These are phyloP conservation scores for Fusarium globosum DNA, from an alignment of 2,329 filamentous ascomycete genomes.

Conservation along the genomic window DNA sequence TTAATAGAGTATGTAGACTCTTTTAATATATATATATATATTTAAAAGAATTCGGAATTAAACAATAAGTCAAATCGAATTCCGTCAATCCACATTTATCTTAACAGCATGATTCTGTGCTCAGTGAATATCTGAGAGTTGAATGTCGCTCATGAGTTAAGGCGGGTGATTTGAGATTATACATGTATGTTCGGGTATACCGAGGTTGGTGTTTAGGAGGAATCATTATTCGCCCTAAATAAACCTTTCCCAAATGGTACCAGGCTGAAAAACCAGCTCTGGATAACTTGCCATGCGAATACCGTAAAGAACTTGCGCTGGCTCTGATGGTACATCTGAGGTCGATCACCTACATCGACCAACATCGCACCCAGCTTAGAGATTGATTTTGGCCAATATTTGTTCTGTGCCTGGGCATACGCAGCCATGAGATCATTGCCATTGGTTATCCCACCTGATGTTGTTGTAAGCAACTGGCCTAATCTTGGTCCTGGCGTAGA, in stretches of 20 bases:
- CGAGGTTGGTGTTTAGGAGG: not conserved
- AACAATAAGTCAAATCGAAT: not conserved
- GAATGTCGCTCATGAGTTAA: not conserved
- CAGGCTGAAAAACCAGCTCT: conserved; percentile 42
- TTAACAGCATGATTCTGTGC: not conserved
- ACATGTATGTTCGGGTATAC: too few relatives aligned
- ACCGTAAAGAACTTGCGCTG: conserved; percentile 49
- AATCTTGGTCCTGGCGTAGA: conserved; percentile 6
- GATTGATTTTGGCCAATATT: conserved; percentile 56
- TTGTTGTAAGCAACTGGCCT: not conserved
- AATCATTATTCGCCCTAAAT: not conserved
- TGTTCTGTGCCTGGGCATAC: conserved; percentile 58
- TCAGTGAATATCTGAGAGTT: not conserved
- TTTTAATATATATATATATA: not conserved
- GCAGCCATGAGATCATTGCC: conserved; percentile 66
- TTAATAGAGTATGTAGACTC: not conserved
- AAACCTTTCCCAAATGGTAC: conserved; percentile 1
- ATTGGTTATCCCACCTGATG: conserved; percentile 64
- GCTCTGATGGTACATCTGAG: conserved; percentile 56
- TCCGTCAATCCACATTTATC: not conserved
- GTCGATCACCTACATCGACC: conserved; percentile 62
- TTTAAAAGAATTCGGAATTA: too few relatives aligned
- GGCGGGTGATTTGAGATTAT: not conserved
- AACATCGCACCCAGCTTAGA: conserved; percentile 57
- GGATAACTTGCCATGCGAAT: conserved; percentile 53